A percentile compares a stretch with the other conserved stretches of the same genome.
Conservation (phyloP, 2,329 filamentous ascomycete genomes). For the Ampelomyces quisqualis region DNA sequence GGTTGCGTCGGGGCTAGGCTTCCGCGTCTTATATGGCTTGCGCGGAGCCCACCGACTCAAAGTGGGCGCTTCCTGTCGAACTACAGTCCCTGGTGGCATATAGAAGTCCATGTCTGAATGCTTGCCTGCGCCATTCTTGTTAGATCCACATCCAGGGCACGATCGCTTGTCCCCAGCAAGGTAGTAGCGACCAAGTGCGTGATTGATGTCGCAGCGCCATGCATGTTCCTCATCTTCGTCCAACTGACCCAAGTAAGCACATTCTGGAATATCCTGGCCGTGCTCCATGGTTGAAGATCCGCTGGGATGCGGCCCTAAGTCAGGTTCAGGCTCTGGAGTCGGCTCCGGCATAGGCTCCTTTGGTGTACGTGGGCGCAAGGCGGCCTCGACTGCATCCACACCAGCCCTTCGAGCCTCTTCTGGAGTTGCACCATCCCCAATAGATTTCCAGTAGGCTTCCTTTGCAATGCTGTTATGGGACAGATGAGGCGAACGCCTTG, state of each 20-base stretch:
- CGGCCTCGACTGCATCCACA: conserved; percentile 14
- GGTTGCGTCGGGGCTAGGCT: background rate
- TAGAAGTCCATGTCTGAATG: conserved; percentile 30
- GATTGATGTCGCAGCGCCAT: conserved; percentile 33
- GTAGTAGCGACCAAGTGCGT: conserved; percentile 35
- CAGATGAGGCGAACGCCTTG: conserved; percentile 4
- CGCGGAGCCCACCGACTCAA: conserved; percentile 21
- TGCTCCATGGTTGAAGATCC: conserved; percentile 32
- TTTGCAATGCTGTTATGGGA: conserved; percentile 33
- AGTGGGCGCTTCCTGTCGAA: conserved; percentile 20
- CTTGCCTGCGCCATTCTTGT: conserved; percentile 12
- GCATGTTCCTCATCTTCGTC: conserved; percentile 15
- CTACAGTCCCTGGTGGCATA: conserved; percentile 15
- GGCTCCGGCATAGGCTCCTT: conserved; percentile 15
- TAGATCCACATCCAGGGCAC: conserved; percentile 28
- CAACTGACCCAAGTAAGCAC: conserved; percentile 17
- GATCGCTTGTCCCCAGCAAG: conserved; percentile 25
- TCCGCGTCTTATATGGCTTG: conserved; percentile 18
- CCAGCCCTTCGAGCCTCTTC: conserved; percentile 16
- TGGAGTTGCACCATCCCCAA: conserved; percentile 7
- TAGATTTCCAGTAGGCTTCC: conserved; percentile 24
- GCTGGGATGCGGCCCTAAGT: conserved; percentile 26
- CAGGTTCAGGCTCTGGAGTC: conserved; percentile 15
- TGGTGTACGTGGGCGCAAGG: conserved; percentile 14
- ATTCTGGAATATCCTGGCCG: conserved; percentile 22